phyloP scores from a whole-genome alignment of 805 yeast genomes.

The Saccharomycopsis sp. region DNA sequence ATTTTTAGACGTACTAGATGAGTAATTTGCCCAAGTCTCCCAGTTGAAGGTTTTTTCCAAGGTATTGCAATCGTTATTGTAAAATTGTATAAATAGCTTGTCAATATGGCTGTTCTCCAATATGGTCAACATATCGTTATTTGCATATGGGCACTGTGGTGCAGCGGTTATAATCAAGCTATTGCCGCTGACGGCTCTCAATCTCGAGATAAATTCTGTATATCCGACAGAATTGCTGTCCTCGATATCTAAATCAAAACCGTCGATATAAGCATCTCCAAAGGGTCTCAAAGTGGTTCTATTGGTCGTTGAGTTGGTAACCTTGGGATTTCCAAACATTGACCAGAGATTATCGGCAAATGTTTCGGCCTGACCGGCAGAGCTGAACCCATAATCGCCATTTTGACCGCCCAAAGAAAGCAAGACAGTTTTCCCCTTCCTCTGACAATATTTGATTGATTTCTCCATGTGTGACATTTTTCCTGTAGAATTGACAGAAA shows the following conservation, averaged over 20 bases:
- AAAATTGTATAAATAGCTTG: slow-evolving; percentile 81
- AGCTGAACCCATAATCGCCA: slow-evolving; percentile 48
- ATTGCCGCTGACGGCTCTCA: slow-evolving; percentile 24
- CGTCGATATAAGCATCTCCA: slow-evolving; percentile 58
- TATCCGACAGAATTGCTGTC: slow-evolving; percentile 54
- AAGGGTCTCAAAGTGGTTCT: slow-evolving; percentile 32
- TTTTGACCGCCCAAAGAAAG: slow-evolving; percentile 61
- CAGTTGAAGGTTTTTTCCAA: slow-evolving; percentile 56
- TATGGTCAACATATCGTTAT: slow-evolving; percentile 55
- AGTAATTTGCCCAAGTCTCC: slow-evolving; percentile 67
- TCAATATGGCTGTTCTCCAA: slow-evolving; percentile 58
- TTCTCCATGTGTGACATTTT: slow-evolving; percentile 40
- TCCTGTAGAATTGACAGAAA: slow-evolving; percentile 40
- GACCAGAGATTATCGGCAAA: slow-evolving; percentile 51
- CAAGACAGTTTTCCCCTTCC: slow-evolving; percentile 49
- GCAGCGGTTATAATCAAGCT: slow-evolving; percentile 77
- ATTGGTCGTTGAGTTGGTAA: slow-evolving; percentile 4
- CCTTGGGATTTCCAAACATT: slow-evolving; percentile 35
- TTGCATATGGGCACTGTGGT: slow-evolving; percentile 90
- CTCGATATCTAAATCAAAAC: slow-evolving; percentile 91
- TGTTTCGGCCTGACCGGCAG: slow-evolving; percentile 42
- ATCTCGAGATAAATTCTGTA: slow-evolving; percentile 43
- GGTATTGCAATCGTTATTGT: slow-evolving; percentile 73
- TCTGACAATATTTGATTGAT: slow-evolving; percentile 63
- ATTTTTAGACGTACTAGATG: slow-evolving; percentile 54